Evolutionary conservation across 148 eudicot species (phyloP), one percentile per base, ranked within the genome.

Genomic region (Amaranthus palmeri): DNA sequence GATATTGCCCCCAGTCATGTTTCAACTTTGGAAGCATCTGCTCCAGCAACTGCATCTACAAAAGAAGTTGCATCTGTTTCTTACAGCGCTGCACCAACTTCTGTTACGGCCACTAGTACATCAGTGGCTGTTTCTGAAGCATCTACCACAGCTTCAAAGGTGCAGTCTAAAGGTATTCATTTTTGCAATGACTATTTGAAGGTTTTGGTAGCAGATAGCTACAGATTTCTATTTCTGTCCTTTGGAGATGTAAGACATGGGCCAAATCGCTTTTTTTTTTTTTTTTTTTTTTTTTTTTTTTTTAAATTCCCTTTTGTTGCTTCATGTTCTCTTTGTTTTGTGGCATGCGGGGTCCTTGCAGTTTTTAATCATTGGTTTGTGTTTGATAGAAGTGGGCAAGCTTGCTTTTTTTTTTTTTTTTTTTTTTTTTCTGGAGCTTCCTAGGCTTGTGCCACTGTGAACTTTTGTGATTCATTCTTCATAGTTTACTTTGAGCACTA

Each of bases 141-240:
- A 60, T 67, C 85, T 49, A 49, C 81, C 47, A 61, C 70, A 42
- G 68, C 67, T 55, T 46, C 86, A 56, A 95, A 88, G 78, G 79
- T 67, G 77, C 96, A 80, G 73, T 52, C 88, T 61, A 91, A 89
- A 83, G 97, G 97, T 89, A 79, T 36, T 43, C 47, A 1, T 55
- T 15, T 43, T 74, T 15, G 10, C 13, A 50, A 60, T 66, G 17
- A 11, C 7, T 47, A 42, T 57, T 25, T 10, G 0, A 76, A 12
- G 18, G 13, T 3, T 68, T 18, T 18, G 49, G 8, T 59, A 45
- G 60, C 69, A 6, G 13, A n/a, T 14, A 11, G 5, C 25, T 7
- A 44, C 49, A 48, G 54, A 14, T 8, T 0, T 8, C 4, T 14
- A 6, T 52, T 8, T 52, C 13, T 52, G 36, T 52, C 10, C 14